Base-by-base conservation (phyloP, 176 grass and related monocot genomes). In the Pontederia paniculata region DNA sequence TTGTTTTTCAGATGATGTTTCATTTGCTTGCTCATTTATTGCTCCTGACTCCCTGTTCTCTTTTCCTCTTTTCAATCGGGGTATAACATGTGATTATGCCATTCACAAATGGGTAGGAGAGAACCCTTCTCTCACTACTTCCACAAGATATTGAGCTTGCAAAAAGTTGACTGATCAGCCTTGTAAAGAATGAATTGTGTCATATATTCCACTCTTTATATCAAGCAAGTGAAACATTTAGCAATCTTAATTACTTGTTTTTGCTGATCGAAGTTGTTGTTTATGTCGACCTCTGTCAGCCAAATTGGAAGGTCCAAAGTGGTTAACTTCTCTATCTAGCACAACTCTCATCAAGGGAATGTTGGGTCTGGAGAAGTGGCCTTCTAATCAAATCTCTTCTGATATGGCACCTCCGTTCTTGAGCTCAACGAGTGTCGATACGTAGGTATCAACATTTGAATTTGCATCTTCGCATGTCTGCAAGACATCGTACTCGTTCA, bases 281-380 rank as follows among this genome's bases (percentile, higher is more conserved):
- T 88, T 74, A 98, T 84, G 65, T 98, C 93, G 67, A 98, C 70
- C 80, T 98, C 93, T 1, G 93, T 98, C 64, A 98, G 81, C 93
- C 93, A 98, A 71, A 98, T 88, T 16, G 93, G 93, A 53, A 98
- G 61, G 9, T 73, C 76, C 20, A 98, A 83, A 46, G 83, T 84
- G 45, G 93, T 76, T 45, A 98, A 80, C 78, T 98, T 98, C n/a
- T n/a, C n/a, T n/a, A 71, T 98, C 93, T 1, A 98, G 84, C 23
- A 82, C 80, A 14, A 68, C 93, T 44, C 86, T 70, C 86, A 98
- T 98, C 23, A 91, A 60, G 4, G 86, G 93, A 52, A 98, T 77
- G 65, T 98, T 98, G 17, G 93, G 93, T 69, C 57, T 86, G 44
- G 64, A 46, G 77, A 98, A 98, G 80, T 98, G 93, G 1, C 93